Base-by-base conservation (phyloP, 371 early-diverging fungal genomes). In the Mortierella sp. region DNA sequence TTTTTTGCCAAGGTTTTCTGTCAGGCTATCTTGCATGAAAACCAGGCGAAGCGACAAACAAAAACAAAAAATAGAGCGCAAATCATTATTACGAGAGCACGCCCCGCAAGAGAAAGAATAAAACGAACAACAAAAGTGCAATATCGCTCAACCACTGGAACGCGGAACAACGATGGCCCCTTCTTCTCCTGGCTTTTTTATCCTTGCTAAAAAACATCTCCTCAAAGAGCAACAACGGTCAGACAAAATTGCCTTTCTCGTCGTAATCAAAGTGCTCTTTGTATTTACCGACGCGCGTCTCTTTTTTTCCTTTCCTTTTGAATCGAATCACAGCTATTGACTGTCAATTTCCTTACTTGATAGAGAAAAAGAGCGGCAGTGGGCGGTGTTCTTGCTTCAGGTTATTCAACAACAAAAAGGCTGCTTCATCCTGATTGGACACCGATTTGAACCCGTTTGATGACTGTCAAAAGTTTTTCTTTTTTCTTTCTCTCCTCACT, bases 181-280 rank as follows among this genome's bases (percentile, higher is more conserved):
- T 44, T 45, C 65, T 50, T n/a, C n/a, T n/a, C n/a, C n/a, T 47
- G 50, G 58, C 63, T 52, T 50, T 75, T 28, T 75, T 50, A 8
- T 19, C 21, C 21, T 2, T 19, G 19, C 4, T 57, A 13, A 19
- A 34, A n/a, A n/a, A n/a, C n/a, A n/a, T n/a, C n/a, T n/a, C n/a
- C n/a, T n/a, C n/a, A n/a, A 19, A 38, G 65, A 65, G 38, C 38
- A 16, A 2, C 54, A 54, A 54, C 65, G 38, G 65, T 65, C 65
- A 65, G 48, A 48, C 9, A 70, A 76, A 76, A 76, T 76, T 76
- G 65, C 76, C 76, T 65, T 76, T 76, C 68, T 52, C 7, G 76
- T 58, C 50, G 19, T 48, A 1, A 48, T 6, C 9, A 48, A 48
- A 48, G 31, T 9, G 31, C 7, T 38, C 24, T 8, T 2, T 24